Base-by-base conservation (phyloP, 768 basidiomycete species). In the Epithele typhae region DNA sequence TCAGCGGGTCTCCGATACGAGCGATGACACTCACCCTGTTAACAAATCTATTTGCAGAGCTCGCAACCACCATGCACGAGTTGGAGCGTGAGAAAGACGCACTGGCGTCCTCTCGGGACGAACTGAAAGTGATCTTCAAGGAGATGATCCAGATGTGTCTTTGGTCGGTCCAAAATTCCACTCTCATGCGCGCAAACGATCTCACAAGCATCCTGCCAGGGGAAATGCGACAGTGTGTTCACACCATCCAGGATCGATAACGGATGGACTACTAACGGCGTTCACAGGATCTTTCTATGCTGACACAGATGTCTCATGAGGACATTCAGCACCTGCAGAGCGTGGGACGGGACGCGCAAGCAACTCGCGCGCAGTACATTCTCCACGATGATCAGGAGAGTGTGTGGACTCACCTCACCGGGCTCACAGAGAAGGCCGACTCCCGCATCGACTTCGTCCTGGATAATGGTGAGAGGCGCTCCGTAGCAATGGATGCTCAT, bases 111-210 rank as follows among this genome's bases (percentile, higher is more conserved):
- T 73, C 85, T 47, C 64, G 75, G 0, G 69, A 72, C 14, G 81
- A 82, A 49, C 67, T 90, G 15, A 67, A 71, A 25, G 69, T 84
- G 0, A 61, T 92, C 12, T 92, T 91, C 65, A 76, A 74, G 45
- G 86, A 92, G 63, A 92, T 93, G 86, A 72, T 89, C 7, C 88
- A 92, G 59, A 91, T 93, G 79, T 88, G 87, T 64, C 74, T 92
- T 21, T 92, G 91, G 90, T 43, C 23, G 3, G 42, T 15, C 4
- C 15, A 21, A 12, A 3, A 5, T n/a, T n/a, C n/a, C n/a, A n/a
- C n/a, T n/a, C n/a, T n/a, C n/a, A n/a, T n/a, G n/a, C n/a, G n/a
- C n/a, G n/a, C n/a, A n/a, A n/a, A n/a, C n/a, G n/a, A n/a, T n/a
- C n/a, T n/a, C n/a, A n/a, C n/a, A n/a, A n/a, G n/a, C 24, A 24